Conservation (phyloP, 805 yeast species). For the Lipomyces sp. region DNA sequence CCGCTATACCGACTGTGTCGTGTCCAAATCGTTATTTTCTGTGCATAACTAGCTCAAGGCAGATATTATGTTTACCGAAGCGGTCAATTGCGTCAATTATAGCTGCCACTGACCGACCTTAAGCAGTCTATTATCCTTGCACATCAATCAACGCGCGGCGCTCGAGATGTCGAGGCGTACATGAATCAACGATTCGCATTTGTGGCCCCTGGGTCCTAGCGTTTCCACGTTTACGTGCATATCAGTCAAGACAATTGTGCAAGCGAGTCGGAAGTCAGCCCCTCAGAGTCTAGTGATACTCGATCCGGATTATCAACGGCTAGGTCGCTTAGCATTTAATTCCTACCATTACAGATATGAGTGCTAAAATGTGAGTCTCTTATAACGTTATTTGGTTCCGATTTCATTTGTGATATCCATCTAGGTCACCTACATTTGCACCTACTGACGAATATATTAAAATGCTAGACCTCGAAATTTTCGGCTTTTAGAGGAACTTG, state of each 20-base stretch:
- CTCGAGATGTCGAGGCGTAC: not conserved
- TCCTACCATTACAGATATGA: slow-evolving; percentile 15
- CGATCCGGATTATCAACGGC: not conserved
- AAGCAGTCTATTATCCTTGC: not conserved
- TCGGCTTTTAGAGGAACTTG: slow-evolving; percentile 92
- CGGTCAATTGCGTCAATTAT: not conserved
- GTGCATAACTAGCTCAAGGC: slow-evolving; percentile 32
- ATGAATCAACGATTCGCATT: not conserved
- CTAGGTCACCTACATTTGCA: not conserved
- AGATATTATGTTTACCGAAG: not conserved
- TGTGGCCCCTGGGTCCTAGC: not conserved
- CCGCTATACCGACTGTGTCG: not conserved
- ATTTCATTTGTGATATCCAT: not conserved
- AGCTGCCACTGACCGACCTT: not conserved
- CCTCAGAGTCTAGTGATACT: not conserved
- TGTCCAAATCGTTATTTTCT: slow-evolving; percentile 11
- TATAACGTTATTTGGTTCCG: not conserved
- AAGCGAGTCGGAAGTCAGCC: not conserved
- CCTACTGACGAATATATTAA: not conserved
- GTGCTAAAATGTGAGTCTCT: slow-evolving; percentile 33
- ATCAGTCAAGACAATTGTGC: not conserved
- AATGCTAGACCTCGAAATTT: slow-evolving; percentile 77
- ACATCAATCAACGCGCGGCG: not conserved
- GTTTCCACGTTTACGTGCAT: not conserved
- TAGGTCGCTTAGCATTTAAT: not conserved